These are phyloP conservation scores for Daldinia caldariorum DNA, from an alignment of 495 filamentous ascomycete species.

Conservation along the genomic window DNA sequence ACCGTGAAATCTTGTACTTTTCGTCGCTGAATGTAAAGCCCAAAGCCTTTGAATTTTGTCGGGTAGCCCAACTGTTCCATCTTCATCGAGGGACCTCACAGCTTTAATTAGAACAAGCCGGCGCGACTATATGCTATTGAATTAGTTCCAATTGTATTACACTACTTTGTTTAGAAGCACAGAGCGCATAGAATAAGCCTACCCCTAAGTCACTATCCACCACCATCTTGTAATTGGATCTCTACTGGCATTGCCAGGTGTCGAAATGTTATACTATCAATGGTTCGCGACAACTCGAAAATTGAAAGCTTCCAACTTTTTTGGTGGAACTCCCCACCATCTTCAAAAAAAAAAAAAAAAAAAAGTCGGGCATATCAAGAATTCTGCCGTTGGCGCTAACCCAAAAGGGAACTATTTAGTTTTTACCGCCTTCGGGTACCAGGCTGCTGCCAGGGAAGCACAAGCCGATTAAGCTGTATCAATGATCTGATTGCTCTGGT, in stretches of 20 bases:
- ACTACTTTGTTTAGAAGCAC: neutral
- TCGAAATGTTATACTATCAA: conserved; percentile 5
- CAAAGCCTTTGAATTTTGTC: conserved; percentile 55
- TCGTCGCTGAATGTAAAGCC: conserved; percentile 46
- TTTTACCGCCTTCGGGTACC: conserved; percentile 53
- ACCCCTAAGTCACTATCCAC: conserved; percentile 38
- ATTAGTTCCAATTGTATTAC: conserved; percentile 22
- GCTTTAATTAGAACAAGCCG: conserved; percentile 44
- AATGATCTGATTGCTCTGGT: conserved; percentile 27
- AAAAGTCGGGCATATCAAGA: conserved; percentile 9
- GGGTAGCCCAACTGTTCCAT: conserved; percentile 47
- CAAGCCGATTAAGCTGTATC: conserved; percentile 19
- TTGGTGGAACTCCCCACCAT: conserved; percentile 39
- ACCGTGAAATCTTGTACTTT: conserved; percentile 52
- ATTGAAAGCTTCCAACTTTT: conserved; percentile 38
- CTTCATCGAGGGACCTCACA: conserved; percentile 54
- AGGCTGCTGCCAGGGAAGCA: no score
- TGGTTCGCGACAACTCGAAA: conserved; percentile 7
- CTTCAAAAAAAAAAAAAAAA: conserved; percentile 40
- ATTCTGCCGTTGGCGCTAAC: conserved; percentile 52
- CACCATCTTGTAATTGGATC: conserved; percentile 42
- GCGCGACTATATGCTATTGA: conserved; percentile 35
- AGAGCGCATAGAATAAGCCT: conserved; percentile 4
- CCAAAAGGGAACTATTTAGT: conserved; percentile 9
- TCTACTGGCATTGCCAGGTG: conserved; percentile 33